Base-by-base conservation (phyloP, 2,329 filamentous ascomycete genomes). In the Colletotrichum sp. region DNA sequence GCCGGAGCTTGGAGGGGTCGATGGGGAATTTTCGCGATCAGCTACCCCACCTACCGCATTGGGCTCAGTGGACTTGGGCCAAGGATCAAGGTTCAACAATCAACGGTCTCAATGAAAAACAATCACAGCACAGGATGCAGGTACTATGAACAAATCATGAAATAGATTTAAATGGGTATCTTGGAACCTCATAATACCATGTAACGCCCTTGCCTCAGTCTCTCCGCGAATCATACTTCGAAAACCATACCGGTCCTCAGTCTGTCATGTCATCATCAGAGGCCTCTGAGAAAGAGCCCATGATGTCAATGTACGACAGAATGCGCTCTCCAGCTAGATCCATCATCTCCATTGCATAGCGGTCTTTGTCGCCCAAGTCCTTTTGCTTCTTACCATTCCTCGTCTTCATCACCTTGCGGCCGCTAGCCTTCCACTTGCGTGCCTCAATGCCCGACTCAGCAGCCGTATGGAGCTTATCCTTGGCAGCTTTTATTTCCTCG, bases 401-500 rank as follows among this genome's bases (percentile, higher is more conserved):
- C 34, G 61, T 27, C 25, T 27, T 52, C 22, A 25, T 13, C 84
- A 78, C 84, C 87, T 4, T 52, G 43, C 43, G 85, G 22, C 30
- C 84, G 78, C 84, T 87, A 4, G 85, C 83, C 80, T 90, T 91
- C 12, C 84, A 82, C 75, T 87, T 83, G 22, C 90, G 83, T n/a
- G 88, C 88, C 61, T 80, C 80, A 28, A 91, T 86, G 3, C 90
- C 90, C 68, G 79, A 84, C 73, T 85, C 83, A 15, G 87, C 86
- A 0, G 88, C 88, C 8, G 77, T 76, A 18, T 80, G 81, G 18
- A 91, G 80, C 6, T 77, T 77, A 1, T 80, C 76, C 34, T 83
- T 83, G 77, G 87, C 87, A 2, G 76, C 73, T 15, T 86, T 77
- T 25, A 80, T 78, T 15, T 84, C 83, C 30, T 81, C 79, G 4